Base-by-base conservation (phyloP, 192 early-diverging fungal species). In the Coemansia sp. region DNA sequence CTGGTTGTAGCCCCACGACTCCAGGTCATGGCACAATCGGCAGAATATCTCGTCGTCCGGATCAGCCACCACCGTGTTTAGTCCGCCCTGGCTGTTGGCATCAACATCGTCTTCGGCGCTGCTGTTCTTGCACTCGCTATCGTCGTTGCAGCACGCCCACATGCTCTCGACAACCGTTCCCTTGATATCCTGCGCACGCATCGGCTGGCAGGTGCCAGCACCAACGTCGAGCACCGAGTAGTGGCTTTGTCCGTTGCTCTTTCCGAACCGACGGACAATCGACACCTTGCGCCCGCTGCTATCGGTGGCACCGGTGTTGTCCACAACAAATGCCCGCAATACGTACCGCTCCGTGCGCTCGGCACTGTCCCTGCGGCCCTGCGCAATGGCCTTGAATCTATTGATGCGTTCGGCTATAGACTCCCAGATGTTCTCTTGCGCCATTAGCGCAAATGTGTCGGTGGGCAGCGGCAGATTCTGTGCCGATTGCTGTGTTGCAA, bases 1-100 rank as follows among this genome's bases (percentile, higher is more conserved):
- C 64, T 83, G 71, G 69, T 83, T 66, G 69, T 83, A 79, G 36
- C 65, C 45, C 59, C 43, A 68, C 23, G 76, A 79, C 15, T 66
- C 71, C 25, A 52, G 38, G 11, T 65, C 43, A 5, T 53, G 45
- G 36, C 76, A 79, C 33, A 67, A 7, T 4, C 61, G 54, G 68
- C 76, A 79, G 57, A 67, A 79, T 38, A 79, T 79, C 43, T 79
- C 76, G 62, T 79, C 71, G 48, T 79, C 71, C 3, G 76, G 76
- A 57, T 79, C 76, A 4, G 76, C 76, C 2, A 79, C 71, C n/a
- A 79, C 71, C 5, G 68, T 71, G 61, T 71, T 74, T 10, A 67
- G 17, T 4, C 65, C 62, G 38, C 52, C 50, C 40, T 46, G 29
- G 5, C 34, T 61, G 41, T 5, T 46, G n/a, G 19, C 57, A 23